Conservation (phyloP, 2,329 filamentous ascomycete species). For the Lachnellula arida region DNA sequence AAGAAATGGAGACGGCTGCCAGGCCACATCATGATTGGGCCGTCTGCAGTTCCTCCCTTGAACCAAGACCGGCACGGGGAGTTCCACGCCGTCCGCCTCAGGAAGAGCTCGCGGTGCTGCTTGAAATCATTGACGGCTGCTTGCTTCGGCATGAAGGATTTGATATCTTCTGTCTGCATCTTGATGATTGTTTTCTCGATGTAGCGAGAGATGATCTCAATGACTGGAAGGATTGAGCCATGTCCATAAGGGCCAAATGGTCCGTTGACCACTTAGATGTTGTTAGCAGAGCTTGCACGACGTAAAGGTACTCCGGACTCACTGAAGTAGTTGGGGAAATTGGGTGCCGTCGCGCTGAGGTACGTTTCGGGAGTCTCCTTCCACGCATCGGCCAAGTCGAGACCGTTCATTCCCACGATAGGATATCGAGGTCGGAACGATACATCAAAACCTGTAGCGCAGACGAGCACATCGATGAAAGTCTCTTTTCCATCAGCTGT, state of each 20-base stretch:
- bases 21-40: neutral
- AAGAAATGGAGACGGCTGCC: neutral
- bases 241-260: neutral
- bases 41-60: neutral
- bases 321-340: constrained; percentile 6
- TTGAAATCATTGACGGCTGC: constrained; percentile 37
- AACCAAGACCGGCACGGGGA: neutral
- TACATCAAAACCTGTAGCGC: constrained; percentile 20
- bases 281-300: too few relatives aligned
- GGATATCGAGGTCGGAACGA: neutral
- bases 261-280: neutral
- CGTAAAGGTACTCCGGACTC: too few relatives aligned
- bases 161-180: constrained; percentile 43
- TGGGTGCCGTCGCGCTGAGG: constrained; percentile 7
- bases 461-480: constrained; percentile 4
- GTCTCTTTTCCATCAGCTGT: neutral
- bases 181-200: constrained; percentile 2
- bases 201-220: neutral
- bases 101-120: constrained; percentile 34
- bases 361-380: constrained; percentile 6
- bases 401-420: neutral
- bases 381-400: neutral
- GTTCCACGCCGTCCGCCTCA: neutral
- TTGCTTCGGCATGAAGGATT: constrained; percentile 38
- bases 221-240: neutral